Base-by-base conservation (phyloP, 164 flowering plant genomes). In the grape (Vitis vinifera) region DNA sequence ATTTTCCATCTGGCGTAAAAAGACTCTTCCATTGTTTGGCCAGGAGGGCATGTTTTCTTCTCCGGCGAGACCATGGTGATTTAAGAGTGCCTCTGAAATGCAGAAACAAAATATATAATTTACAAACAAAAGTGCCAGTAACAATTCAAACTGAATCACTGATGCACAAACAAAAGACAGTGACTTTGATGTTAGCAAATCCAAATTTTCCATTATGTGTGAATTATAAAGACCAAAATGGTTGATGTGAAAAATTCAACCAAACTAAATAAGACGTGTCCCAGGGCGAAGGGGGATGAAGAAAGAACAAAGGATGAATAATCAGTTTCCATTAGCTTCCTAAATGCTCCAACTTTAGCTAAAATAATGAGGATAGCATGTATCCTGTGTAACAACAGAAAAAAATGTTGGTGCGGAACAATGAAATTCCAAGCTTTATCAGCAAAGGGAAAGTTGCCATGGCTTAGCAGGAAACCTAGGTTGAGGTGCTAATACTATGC, bases 31-130 rank as follows among this genome's bases (percentile, higher is more conserved):
- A 93, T 31, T 80, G 88, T 55, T 82, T 79, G 27, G 93, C 85
- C 60, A 82, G 70, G 65, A 93, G 91, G 49, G 85, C 81, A 75
- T 74, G 91, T 77, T 88, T 93, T 81, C 95, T 91, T 76, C 88
- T 90, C 68, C 91, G 74, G 23, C 89, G 88, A 1, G 95, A 93
- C 97, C 97, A 93, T 56, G 98, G 97, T 9, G 97, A 93, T 82
- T 89, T 91, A 69, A 84, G 90, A 72, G 76, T 78, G 57, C 80
- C 84, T 77, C 96, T 92, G 90, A 55, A 80, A 60, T 55, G 61
- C 61, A 66, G 29, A 55, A 59, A 61, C 19, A 50, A 44, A 10
- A 66, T 1, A 4, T 9, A 12, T 53, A 49, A 52, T 8, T 12
- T 14, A 64, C 2, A 50, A 7, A 64, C 9, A 12, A 19, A 44